Conservation (phyloP, 2,329 filamentous ascomycete species). For the Cytospora leucostoma region DNA sequence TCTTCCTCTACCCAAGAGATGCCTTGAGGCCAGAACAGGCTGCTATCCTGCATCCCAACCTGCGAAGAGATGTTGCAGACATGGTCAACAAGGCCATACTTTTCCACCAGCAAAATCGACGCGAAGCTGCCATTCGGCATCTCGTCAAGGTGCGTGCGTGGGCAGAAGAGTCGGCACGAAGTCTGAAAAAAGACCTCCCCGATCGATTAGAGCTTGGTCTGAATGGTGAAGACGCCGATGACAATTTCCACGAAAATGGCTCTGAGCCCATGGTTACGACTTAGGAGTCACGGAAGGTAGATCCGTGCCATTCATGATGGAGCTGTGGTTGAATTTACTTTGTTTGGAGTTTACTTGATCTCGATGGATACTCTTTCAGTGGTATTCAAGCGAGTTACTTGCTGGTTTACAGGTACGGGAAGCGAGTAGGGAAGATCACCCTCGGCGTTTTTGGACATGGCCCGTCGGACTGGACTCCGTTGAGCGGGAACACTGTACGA, state of each 20-base stretch:
- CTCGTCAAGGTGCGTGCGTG: slow-evolving; percentile 82
- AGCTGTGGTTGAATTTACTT: background rate
- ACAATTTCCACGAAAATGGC: slow-evolving; percentile 41
- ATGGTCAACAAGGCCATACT: slow-evolving; percentile 89
- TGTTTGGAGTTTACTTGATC: slow-evolving; percentile 21
- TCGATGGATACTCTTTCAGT: slow-evolving; percentile 29
- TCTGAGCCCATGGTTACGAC: slow-evolving; percentile 57
- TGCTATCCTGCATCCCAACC: slow-evolving; percentile 73
- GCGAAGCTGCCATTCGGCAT: slow-evolving; percentile 79
- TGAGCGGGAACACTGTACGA: slow-evolving; percentile 32
- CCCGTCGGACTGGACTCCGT: slow-evolving; percentile 2
- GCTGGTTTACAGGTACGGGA: slow-evolving; percentile 10
- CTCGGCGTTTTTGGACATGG: slow-evolving; percentile 24
- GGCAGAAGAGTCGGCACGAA: slow-evolving; percentile 68
- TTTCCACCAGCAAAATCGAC: slow-evolving; percentile 67
- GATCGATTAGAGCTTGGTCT: slow-evolving; percentile 44
- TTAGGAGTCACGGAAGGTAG: slow-evolving; percentile 35
- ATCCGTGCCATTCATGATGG: background rate
- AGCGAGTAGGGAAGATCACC: slow-evolving; percentile 24
- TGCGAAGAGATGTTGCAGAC: slow-evolving; percentile 82
- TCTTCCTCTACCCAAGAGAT: slow-evolving; percentile 85
- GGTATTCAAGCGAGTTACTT: slow-evolving; percentile 29
- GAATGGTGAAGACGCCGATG: slow-evolving; percentile 40
- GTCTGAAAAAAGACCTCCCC: slow-evolving; percentile 45
- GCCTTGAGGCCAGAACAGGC: slow-evolving; percentile 75